phyloP scores from a whole-genome alignment of 441 rosid species.

The Daphne laureola region DNA sequence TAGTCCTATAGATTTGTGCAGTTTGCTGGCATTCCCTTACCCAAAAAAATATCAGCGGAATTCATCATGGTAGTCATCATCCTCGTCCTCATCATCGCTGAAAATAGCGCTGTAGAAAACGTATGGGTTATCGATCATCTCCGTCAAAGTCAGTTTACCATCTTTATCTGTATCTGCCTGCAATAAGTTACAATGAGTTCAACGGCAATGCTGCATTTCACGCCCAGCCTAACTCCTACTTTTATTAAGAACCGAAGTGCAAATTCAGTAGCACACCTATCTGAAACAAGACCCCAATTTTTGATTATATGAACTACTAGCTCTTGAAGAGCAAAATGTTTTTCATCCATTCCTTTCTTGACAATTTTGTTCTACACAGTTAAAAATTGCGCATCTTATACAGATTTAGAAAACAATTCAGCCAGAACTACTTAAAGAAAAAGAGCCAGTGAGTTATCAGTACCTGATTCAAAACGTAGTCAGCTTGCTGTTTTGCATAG shows the following conservation, averaged over 20 bases:
- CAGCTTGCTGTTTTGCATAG: conserved; percentile 94
- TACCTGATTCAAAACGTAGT: conserved; percentile 87
- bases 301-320: too few species aligned
- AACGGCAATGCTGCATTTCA: neutral
- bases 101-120: conserved; percentile 92
- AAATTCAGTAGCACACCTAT: too few species aligned
- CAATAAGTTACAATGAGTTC: conserved; percentile 13
- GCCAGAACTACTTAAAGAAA: too few species aligned
- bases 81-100: conserved; percentile 62
- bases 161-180: conserved; percentile 92
- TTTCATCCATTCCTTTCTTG: too few species aligned
- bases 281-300: too few species aligned
- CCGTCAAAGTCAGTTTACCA: conserved; percentile 60
- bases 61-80: conserved; percentile 66
- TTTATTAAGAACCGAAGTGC: too few species aligned
- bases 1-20: neutral
- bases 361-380: too few species aligned
- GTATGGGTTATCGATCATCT: conserved; percentile 88
- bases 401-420: too few species aligned
- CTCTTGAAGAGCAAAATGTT: too few species aligned
- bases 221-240: too few species aligned
- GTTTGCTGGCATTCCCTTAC: conserved; percentile 18
- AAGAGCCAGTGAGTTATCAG: neutral
- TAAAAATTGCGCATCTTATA: too few species aligned
- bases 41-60: conserved; percentile 50